A percentile compares a stretch with the other conserved stretches of the same genome.
Evolutionary conservation across 805 yeast genomes (phyloP).

Genomic region (Starmerella stellata): DNA sequence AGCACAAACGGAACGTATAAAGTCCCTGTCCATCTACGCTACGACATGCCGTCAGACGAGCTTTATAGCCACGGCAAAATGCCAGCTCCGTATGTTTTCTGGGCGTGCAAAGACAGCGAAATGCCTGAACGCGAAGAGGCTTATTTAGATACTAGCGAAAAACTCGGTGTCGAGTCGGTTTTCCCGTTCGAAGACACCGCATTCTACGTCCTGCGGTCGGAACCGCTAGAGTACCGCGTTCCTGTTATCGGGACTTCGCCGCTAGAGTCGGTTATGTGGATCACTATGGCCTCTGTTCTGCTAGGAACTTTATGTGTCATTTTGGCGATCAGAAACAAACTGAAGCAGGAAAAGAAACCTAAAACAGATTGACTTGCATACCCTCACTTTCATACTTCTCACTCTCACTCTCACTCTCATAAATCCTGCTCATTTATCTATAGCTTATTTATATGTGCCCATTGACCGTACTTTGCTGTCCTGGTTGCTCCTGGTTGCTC

Average conservation of each 20-base stretch:
- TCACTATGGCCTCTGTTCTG: conserved; percentile 25
- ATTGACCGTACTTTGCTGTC: too few species aligned
- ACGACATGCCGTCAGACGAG: conserved; percentile 26
- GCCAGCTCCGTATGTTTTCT: conserved; percentile 30
- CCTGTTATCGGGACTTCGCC: conserved; percentile 28
- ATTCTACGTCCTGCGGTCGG: conserved; percentile 25
- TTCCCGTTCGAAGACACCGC: conserved; percentile 30
- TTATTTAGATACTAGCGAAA: conserved; percentile 8
- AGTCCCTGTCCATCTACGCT: conserved; percentile 36
- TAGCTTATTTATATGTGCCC: too few species aligned
- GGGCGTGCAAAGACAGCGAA: conserved; percentile 31
- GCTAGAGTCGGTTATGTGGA: conserved; percentile 21
- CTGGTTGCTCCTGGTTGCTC: too few species aligned
- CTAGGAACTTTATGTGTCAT: conserved; percentile 25
- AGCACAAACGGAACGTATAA: conserved; percentile 20
- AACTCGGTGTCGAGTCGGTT: conserved; percentile 29
- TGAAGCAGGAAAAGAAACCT: too few species aligned
- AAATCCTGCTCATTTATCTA: too few species aligned
- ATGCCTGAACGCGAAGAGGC: conserved; percentile 10
- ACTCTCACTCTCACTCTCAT: too few species aligned
- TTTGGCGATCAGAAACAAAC: not conserved
- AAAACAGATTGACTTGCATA: too few species aligned
- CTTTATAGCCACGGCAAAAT: conserved; percentile 15
- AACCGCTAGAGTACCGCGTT: conserved; percentile 21
- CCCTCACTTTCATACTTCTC: too few species aligned